phyloP scores from a whole-genome alignment of 345 rosid genomes.

The Eucalyptus marginata region DNA sequence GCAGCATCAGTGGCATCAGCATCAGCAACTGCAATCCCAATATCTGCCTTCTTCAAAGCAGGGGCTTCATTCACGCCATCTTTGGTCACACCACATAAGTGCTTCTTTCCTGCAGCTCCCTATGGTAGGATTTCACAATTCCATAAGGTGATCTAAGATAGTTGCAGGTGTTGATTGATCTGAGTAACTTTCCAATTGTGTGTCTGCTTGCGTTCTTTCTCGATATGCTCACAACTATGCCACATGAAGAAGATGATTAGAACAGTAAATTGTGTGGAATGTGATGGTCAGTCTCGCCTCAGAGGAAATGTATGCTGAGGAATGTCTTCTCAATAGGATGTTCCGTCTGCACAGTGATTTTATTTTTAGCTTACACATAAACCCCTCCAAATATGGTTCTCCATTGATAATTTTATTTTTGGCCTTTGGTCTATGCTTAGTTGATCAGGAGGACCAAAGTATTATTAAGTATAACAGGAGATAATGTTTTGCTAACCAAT shows the following conservation, averaged over 20 bases:
- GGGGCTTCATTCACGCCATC: constrained; percentile 94
- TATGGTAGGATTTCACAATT: constrained; percentile 51
- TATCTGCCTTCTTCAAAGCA: constrained; percentile 84
- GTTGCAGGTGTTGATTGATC: too few relatives aligned
- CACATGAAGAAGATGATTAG: too few relatives aligned
- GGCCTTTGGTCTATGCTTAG: fast-evolving
- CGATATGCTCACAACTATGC: too few relatives aligned
- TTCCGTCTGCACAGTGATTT: too few relatives aligned
- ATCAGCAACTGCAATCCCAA: constrained; percentile 88
- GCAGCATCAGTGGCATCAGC: constrained; percentile 97
- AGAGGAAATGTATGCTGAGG: too few relatives aligned
- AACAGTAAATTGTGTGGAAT: too few relatives aligned
- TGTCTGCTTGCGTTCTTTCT: too few relatives aligned
- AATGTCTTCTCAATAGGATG: too few relatives aligned
- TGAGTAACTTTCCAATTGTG: background rate
- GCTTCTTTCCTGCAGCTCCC: constrained; percentile 71
- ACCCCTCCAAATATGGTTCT: too few relatives aligned
- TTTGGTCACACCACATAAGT: constrained; percentile 80
- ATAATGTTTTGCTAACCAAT: background rate
- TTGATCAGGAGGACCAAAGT: background rate
- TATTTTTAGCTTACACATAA: too few relatives aligned
- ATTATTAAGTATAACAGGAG: background rate
- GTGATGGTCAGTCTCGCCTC: fast-evolving
- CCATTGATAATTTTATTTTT: too few relatives aligned
- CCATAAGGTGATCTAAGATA: background rate